Base-by-base conservation (phyloP, 345 rosid genomes). In the Conringia planisiliqua region DNA sequence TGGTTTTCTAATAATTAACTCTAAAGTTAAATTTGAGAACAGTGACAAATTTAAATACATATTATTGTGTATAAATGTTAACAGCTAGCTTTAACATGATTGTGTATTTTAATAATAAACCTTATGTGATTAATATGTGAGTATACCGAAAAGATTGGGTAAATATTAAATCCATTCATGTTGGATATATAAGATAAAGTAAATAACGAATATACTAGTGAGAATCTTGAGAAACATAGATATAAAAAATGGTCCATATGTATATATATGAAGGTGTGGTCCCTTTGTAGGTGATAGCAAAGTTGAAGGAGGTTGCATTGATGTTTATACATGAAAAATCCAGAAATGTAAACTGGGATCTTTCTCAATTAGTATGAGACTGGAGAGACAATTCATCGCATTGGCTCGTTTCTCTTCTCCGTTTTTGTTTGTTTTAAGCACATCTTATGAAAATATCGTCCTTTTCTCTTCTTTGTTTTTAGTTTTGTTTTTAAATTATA, bases 331-430 rank as follows among this genome's bases (percentile, higher is more conserved):
- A 70, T 47, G 54, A 63, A 55, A 64, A 64, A 8, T 77, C 71
- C 80, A 71, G 64, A 71, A 70, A 20, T 71, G 24, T 64, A 63
- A 71, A 71, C 55, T 77, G 66, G 13, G 68, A 71, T 70, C 48
- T 70, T 77, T 40, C 80, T 71, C 64, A 64, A 64, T 77, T 77
- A 56, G 76, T 14, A 64, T 38, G 76, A 77, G 47, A 77, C 61
- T 71, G 54, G 54, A 29, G 55, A 64, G 9, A 11, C 66, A 63
- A 27, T 7, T 16, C 40, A 70, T 20, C 54, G 8, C 67, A 55
- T 12, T 64, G 52, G 24, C 14, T 46, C 48, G 29, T 56, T 76
- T 48, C 14, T 63, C 51, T 63, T 77, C 66, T 52, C 64, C 30
- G 39, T 68, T 43, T 29, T 69, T 68, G 70, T 68, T 68, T 61